Base-by-base conservation (phyloP, 495 filamentous ascomycete species). In the Aspergillus funiculosus region DNA sequence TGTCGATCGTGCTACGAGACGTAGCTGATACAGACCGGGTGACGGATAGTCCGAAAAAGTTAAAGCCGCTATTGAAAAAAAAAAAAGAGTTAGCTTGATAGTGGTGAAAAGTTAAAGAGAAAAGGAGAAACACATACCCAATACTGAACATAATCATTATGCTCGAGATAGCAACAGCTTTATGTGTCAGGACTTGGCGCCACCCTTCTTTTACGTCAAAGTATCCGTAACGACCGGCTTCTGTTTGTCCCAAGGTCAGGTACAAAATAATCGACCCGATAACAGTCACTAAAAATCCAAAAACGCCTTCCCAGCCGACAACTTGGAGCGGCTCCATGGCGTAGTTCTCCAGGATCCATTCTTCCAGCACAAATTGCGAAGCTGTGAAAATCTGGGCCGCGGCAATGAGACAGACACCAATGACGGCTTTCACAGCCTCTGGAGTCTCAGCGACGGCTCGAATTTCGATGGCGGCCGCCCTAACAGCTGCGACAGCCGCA, bases 341-440 rank as follows among this genome's bases (percentile, higher is more conserved):
- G 32, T 94, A 95, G 47, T 86, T 76, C 68, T 97, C 88, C 18
- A 98, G 73, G 36, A 98, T 87, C 73, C 82, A 89, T 66, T 98
- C 94, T 67, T 98, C 92, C 1, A 94, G 69, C 25, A 97, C 94
- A 53, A 96, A 98, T 64, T 98, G 92, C 3, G 87, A 83, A 1
- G 92, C 92, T 0, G 92, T 97, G 65, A 96, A 96, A 52, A 97
- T 87, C 71, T 98, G 92, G 0, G 91, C 92, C 0, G 80, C 82
- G 2, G 92, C 92, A 59, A 97, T 96, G 41, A 95, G 73, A 9
- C 88, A 63, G 2, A 98, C 83, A 24, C 94, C 92, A 25, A 95
- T 66, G 27, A 94, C 67, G 1, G 90, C 83, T 51, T 77, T 67
- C 0, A 89, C 67, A 5, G 85, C 83, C 28, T 86, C 80, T 0